Base-by-base conservation (phyloP, 2,329 filamentous ascomycete genomes). In the Zymoseptoria crescenta region DNA sequence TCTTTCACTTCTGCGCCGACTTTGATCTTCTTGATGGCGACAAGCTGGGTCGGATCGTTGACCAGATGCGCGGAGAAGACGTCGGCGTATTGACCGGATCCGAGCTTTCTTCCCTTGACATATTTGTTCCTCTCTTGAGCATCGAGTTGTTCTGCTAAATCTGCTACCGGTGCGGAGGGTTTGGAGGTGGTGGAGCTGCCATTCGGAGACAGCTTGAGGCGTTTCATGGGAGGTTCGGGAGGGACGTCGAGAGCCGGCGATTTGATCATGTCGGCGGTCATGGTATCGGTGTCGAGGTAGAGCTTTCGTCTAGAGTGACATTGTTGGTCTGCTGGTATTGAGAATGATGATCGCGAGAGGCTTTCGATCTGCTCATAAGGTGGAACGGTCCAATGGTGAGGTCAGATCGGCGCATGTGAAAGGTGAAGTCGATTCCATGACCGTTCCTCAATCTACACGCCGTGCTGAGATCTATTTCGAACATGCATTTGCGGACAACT, bases 21-120 rank as follows among this genome's bases (percentile, higher is more conserved):
- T 73, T 94, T 94, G 79, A 94, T 94, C 77, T 93, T 94, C 75
- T 95, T 95, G 79, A 95, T 93, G 68, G 94, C 94, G 63, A 99
- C 89, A 57, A 88, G 83, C 49, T 84, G 82, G 35, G 81, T 81
- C 5, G 91, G 87, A 67, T 94, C 85, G 60, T 77, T 73, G 63
- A 86, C 84, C 52, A 94, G 82, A 74, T 93, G 88, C 56, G 92
- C 94, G 56, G 92, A 85, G 79, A 91, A 96, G 70, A 99, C 94
- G 69, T 95, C 87, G 72, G 94, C 94, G 74, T 99, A 99, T 64
- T 94, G 97, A 78, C 94, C 94, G 75, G 96, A 91, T 74, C 94
- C 94, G 61, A 99, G 84, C 72, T 94, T 94, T 73, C 89, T 91
- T 70, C 90, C 90, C 79, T 95, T 96, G 65, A 94, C 83, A 74